Percentiles rank a stretch among this genome's conserved stretches.
Conservation (phyloP, 305 asterid species). For the Fraxinus baroniana region DNA sequence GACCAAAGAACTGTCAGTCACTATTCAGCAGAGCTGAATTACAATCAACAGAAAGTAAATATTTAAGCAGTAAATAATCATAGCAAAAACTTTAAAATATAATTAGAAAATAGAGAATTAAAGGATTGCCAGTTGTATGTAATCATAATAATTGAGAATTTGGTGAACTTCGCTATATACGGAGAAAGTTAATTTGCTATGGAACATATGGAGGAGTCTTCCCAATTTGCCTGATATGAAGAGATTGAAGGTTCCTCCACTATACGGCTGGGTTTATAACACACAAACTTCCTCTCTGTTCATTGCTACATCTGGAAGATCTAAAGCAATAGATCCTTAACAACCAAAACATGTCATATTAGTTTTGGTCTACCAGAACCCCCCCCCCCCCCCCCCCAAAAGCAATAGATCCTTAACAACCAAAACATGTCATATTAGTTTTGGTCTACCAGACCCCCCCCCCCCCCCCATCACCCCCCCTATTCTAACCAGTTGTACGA, state of each 20-base stretch:
- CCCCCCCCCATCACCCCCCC: no score
- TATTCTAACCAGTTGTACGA: background rate
- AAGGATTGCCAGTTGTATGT: background rate
- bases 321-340: background rate
- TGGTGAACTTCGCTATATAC: background rate
- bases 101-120: background rate
- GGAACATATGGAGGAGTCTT: background rate
- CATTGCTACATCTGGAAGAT: background rate
- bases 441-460: no score
- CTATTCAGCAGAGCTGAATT: slow-evolving; percentile 22
- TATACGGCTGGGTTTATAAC: background rate
- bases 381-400: background rate
- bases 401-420: background rate
- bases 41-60: background rate
- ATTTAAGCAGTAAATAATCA: background rate
- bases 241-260: background rate
- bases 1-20: slow-evolving; percentile 35
- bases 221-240: background rate
- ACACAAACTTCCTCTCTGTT: background rate
- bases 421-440: no score
- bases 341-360: background rate
- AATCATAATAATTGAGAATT: slow-evolving; percentile 6
- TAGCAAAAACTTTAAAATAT: background rate
- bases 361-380: background rate
- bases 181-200: background rate